Conservation (phyloP, 495 filamentous ascomycete genomes). For the Chaetomium tenue region DNA sequence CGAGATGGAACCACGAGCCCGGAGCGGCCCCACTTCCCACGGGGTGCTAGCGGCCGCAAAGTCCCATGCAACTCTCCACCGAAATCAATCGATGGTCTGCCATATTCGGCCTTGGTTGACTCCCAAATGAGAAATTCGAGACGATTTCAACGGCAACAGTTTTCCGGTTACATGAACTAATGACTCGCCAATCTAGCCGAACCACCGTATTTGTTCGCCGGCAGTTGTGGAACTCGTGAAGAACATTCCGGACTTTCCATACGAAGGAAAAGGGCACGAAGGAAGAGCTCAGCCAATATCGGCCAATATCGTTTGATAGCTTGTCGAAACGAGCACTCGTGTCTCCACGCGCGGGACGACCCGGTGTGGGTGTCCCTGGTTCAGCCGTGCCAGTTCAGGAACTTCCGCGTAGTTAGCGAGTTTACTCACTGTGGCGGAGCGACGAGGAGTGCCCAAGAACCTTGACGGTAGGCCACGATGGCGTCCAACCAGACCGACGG, state of each 20-base stretch:
- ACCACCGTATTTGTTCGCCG: background rate
- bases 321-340: conserved; percentile 8
- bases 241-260: background rate
- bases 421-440: background rate
- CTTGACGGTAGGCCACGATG: background rate
- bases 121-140: background rate
- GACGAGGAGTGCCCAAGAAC: background rate
- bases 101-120: conserved; percentile 6
- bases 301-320: background rate
- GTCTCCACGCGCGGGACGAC: conserved; percentile 20
- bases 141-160: background rate
- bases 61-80: conserved; percentile 6
- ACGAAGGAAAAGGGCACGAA: too few species aligned
- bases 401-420: background rate
- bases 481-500: conserved; percentile 26
- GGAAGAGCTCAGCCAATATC: background rate
- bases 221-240: conserved; percentile 5
- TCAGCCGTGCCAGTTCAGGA: background rate
- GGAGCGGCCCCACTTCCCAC: background rate
- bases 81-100: conserved; percentile 16
- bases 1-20: background rate
- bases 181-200: conserved; percentile 13
- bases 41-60: background rate
- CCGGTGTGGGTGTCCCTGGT: conserved; percentile 1
- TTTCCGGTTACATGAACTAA: background rate